These are phyloP conservation scores for Nicotiana noctiflora DNA, from an alignment of 257 asterid species.

Conservation along the genomic window DNA sequence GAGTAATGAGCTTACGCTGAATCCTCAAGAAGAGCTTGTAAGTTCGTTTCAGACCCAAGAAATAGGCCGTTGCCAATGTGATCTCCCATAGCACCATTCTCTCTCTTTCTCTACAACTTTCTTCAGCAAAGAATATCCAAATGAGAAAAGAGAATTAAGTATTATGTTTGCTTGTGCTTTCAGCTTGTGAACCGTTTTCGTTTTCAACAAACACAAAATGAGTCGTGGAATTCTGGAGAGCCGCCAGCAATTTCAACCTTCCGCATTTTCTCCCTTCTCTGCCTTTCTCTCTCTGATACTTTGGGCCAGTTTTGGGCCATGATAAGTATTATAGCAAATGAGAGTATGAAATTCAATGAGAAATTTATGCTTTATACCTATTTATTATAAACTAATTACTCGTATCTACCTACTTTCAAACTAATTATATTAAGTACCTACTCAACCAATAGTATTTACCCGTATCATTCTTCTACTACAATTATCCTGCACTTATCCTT, in stretches of 20 bases:
- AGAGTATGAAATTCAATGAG: too few relatives aligned
- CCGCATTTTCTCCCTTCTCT: background rate
- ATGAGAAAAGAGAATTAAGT: background rate
- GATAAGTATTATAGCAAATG: too few relatives aligned
- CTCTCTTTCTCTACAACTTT: background rate
- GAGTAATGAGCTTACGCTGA: slow-evolving; percentile 67
- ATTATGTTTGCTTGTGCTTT: background rate
- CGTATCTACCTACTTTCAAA: too few relatives aligned
- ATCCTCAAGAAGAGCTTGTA: slow-evolving; percentile 63
- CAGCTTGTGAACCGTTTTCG: background rate
- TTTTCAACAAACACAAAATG: slow-evolving; percentile 5
- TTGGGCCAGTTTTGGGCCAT: background rate
- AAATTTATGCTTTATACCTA: too few relatives aligned
- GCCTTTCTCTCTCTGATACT: background rate
- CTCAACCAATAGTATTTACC: too few relatives aligned
- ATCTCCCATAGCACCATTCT: slow-evolving; percentile 92
- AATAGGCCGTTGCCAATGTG: slow-evolving; percentile 82
- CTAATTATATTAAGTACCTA: too few relatives aligned
- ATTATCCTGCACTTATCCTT: too few relatives aligned
- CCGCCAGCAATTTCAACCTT: background rate
- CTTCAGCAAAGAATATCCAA: background rate
- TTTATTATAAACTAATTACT: too few relatives aligned
- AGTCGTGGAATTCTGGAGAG: background rate
- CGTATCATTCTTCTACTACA: too few relatives aligned
- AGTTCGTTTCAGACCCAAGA: slow-evolving; percentile 74